A percentile compares a stretch with the other conserved stretches of the same genome.
phyloP scores from a whole-genome alignment of 1,284 basidiomycete genomes.

The Cerioporus squamosus region DNA sequence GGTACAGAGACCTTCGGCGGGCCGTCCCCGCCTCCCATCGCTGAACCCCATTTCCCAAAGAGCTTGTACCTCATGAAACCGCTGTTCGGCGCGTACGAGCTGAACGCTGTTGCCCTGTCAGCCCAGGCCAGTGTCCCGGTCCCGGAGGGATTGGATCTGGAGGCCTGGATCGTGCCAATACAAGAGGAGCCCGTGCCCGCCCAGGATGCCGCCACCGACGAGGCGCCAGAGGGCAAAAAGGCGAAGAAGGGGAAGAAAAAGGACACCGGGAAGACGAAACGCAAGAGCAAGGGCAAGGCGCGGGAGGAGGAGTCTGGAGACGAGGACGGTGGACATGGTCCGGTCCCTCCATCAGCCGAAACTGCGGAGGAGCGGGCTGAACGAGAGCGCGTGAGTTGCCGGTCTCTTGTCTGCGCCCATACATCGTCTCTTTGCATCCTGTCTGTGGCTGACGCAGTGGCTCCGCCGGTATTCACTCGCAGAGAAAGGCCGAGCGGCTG shows the following conservation, averaged over 20 bases:
- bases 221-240: slow-evolving; percentile 38
- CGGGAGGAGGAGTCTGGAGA: slow-evolving; percentile 39
- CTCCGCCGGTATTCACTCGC: slow-evolving; percentile 8
- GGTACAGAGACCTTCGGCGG: slow-evolving; percentile 43
- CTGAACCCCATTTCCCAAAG: slow-evolving; percentile 76
- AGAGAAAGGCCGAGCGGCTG: slow-evolving; percentile 77
- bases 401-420: background rate
- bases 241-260: slow-evolving; percentile 56
- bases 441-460: background rate
- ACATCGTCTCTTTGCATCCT: background rate
- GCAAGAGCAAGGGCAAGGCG: slow-evolving; percentile 32
- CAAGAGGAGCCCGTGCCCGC: slow-evolving; percentile 42
- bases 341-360: slow-evolving; percentile 47
- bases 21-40: slow-evolving; percentile 20
- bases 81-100: slow-evolving; percentile 79
- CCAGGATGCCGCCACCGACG: slow-evolving; percentile 36
- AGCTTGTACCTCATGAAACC: slow-evolving; percentile 88
- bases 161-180: slow-evolving; percentile 77
- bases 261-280: slow-evolving; percentile 32
- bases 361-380: slow-evolving; percentile 60
- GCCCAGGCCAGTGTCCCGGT: slow-evolving; percentile 84
- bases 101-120: slow-evolving; percentile 82
- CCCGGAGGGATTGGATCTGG: slow-evolving; percentile 87
- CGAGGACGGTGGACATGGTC: slow-evolving; percentile 27
- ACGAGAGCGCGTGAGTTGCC: slow-evolving; percentile 56